A percentile compares a stretch with the other conserved stretches of the same genome.
These are phyloP conservation scores for Diaporthe amygdali DNA, from an alignment of 2,329 filamentous ascomycete species.

Conservation along the genomic window DNA sequence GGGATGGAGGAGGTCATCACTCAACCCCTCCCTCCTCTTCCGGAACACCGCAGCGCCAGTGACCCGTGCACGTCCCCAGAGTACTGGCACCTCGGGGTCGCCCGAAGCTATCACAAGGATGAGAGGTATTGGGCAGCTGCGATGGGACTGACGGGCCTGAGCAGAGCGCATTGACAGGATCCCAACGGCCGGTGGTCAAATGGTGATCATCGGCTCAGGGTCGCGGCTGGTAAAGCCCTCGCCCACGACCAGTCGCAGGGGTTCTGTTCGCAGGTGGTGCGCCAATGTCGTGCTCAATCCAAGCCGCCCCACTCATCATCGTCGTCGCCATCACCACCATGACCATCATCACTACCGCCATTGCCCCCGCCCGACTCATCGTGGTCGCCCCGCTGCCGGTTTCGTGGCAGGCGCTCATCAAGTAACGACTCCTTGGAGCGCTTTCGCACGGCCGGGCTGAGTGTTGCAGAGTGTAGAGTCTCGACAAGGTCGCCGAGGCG, in stretches of 20 bases:
- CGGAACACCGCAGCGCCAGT: not conserved
- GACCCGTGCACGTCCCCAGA: not conserved
- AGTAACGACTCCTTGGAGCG: conserved; percentile 72
- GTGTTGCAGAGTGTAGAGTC: conserved; percentile 59
- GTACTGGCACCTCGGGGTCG: not conserved
- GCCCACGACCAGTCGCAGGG: not conserved
- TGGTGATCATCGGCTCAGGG: not conserved
- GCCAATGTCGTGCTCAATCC: conserved; percentile 50
- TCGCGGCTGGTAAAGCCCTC: not conserved
- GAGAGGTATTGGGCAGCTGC: not conserved
- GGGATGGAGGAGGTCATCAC: not conserved
- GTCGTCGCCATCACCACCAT: conserved; percentile 41
- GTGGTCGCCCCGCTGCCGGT: conserved; percentile 47
- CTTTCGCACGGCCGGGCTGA: conserved; percentile 73
- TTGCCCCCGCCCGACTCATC: conserved; percentile 39
- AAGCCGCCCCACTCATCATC: conserved; percentile 73
- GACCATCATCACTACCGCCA: conserved; percentile 54
- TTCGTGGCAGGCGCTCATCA: conserved; percentile 77
- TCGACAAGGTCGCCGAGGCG: conserved; percentile 60
- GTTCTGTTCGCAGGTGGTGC: not conserved
- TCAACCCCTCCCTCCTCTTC: not conserved
- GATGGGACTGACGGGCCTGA: not conserved
- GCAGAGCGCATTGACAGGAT: not conserved
- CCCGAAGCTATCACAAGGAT: not conserved
- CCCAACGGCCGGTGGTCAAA: not conserved